These are phyloP conservation scores for Didymella segeticola DNA, from an alignment of 2,329 filamentous ascomycete genomes.

Conservation along the genomic window DNA sequence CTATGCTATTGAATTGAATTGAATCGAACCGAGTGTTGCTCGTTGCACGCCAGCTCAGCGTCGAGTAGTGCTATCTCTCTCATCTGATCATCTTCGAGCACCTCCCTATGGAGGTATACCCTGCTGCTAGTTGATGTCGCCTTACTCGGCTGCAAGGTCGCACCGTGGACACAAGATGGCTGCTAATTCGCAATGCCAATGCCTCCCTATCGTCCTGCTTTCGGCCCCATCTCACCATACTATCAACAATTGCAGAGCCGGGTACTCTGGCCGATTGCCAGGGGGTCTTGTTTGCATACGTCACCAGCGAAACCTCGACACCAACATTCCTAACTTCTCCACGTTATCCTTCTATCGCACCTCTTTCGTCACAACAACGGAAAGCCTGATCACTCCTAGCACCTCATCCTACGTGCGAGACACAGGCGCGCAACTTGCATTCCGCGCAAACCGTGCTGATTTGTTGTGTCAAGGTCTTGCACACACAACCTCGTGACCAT, in stretches of 20 bases:
- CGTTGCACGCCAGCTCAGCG: neutral
- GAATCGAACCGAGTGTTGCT: too few species aligned
- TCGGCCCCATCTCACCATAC: conserved; percentile 1
- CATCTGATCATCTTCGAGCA: neutral
- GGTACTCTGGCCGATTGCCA: conserved; percentile 10
- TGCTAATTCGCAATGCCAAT: conserved; percentile 7
- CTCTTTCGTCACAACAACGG: neutral
- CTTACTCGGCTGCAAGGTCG: conserved; percentile 10
- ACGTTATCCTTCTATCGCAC: neutral
- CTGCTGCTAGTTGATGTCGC: neutral
- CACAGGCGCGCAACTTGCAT: neutral
- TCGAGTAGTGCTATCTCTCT: neutral
- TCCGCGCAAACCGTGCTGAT: conserved; percentile 1
- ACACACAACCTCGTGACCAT: conserved; percentile 16
- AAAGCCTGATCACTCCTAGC: neutral
- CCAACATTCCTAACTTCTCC: neutral
- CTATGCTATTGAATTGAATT: neutral
- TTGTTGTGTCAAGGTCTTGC: neutral
- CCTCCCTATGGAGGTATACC: neutral
- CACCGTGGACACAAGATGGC: conserved; percentile 5
- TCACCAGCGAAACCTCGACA: conserved; percentile 8
- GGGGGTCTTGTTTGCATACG: conserved; percentile 10
- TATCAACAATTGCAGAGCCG: conserved; percentile 10
- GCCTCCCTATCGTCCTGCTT: conserved; percentile 9
- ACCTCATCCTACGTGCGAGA: neutral